A percentile compares a stretch with the other conserved stretches of the same genome.
These are phyloP conservation scores for Aspergillus intermedius DNA, from an alignment of 2,329 filamentous ascomycete species.

Conservation along the genomic window DNA sequence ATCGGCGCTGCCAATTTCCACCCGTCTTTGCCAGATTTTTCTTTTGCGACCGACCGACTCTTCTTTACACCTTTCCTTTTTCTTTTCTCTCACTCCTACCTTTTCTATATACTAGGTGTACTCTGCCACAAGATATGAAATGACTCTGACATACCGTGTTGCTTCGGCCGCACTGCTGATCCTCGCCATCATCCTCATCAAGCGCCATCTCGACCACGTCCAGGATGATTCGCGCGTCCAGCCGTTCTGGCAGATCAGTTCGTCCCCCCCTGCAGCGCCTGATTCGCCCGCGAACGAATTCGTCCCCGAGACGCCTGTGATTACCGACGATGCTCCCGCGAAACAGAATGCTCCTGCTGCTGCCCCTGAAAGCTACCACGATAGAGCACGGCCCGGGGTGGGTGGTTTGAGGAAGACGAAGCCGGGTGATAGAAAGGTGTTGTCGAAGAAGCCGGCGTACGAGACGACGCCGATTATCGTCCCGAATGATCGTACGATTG, in stretches of 20 bases:
- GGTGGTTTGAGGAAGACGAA: conserved; percentile 3
- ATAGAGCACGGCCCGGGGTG: conserved; percentile 1
- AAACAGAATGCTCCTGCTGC: background rate
- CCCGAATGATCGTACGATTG: conserved; percentile 35
- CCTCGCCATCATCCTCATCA: conserved; percentile 22
- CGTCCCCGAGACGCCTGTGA: background rate
- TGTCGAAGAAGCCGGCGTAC: conserved; percentile 12
- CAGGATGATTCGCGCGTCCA: conserved; percentile 14
- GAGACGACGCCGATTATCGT: conserved; percentile 24
- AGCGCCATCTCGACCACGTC: conserved; percentile 16
- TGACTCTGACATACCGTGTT: conserved; percentile 22
- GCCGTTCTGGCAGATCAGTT: conserved; percentile 23
- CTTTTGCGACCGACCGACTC: conserved; percentile 3
- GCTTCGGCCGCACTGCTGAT: conserved; percentile 25
- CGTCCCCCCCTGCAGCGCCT: background rate
- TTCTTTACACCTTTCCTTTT: conserved; percentile 2
- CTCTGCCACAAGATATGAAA: conserved; percentile 6
- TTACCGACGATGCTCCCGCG: background rate
- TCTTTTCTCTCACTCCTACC: background rate
- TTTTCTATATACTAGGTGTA: background rate
- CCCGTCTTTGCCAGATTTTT: conserved; percentile 1
- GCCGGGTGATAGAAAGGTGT: conserved; percentile 5
- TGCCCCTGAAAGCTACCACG: background rate
- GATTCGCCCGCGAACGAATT: background rate
- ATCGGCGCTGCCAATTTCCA: background rate